Evolutionary conservation across 2,329 filamentous ascomycete genomes (phyloP).

Genomic region (Diaporthe australafricana): DNA sequence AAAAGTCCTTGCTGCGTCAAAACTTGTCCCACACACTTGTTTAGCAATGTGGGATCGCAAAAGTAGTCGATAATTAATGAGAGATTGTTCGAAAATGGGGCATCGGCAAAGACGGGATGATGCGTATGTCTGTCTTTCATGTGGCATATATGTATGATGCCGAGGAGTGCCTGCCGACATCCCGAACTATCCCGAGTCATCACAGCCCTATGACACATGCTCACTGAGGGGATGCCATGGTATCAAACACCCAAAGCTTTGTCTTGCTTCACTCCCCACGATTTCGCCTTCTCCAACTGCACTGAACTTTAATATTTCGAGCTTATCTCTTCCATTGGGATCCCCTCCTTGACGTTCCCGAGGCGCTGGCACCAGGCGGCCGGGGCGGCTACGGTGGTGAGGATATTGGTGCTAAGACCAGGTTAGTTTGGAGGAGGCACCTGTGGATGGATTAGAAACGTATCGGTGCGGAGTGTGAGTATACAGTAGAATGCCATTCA

Average conservation of each 20-base stretch:
- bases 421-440: background rate
- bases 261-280: background rate
- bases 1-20: conserved; percentile 5
- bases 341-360: background rate
- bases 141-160: background rate
- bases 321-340: background rate
- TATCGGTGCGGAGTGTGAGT: too few relatives aligned
- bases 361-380: too few relatives aligned
- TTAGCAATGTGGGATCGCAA: background rate
- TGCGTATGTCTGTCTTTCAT: background rate
- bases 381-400: too few relatives aligned
- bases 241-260: background rate
- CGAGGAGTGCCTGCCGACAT: conserved; percentile 12
- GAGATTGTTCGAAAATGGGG: background rate
- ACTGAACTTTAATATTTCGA: conserved; percentile 11
- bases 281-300: background rate
- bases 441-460: too few relatives aligned
- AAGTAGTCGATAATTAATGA: conserved; percentile 16
- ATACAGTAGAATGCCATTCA: too few relatives aligned
- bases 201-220: conserved; percentile 4
- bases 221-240: background rate
- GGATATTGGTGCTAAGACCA: background rate
- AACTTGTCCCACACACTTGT: background rate
- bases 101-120: too few relatives aligned
- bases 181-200: conserved; percentile 22